A percentile compares a stretch with the other conserved stretches of the same genome.
Conservation (phyloP, 768 basidiomycete species). For the Tremella fuciformis region DNA sequence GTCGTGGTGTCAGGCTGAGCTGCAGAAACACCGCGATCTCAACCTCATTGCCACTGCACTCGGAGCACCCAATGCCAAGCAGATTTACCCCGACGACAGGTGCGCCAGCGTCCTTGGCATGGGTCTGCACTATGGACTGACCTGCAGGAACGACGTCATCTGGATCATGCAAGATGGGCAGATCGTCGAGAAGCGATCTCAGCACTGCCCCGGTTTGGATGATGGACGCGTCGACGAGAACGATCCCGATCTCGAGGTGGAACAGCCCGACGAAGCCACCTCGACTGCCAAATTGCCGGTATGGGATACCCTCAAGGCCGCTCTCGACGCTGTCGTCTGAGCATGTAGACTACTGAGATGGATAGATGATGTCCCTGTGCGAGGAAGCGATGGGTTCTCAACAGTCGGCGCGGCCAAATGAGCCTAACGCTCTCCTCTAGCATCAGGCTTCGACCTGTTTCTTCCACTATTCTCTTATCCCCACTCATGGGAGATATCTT, state of each 20-base stretch:
- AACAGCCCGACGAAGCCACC: conserved; percentile 4
- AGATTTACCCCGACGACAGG: conserved; percentile 28
- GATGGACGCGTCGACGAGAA: conserved; percentile 25
- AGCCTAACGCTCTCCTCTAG: too few species aligned
- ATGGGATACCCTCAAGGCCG: too few species aligned
- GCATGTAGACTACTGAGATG: too few species aligned
- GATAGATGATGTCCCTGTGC: too few species aligned
- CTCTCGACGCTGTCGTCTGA: too few species aligned
- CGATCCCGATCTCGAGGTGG: conserved; percentile 27
- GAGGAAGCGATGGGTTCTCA: too few species aligned
- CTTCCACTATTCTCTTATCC: too few species aligned
- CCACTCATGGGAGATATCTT: too few species aligned
- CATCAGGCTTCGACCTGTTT: too few species aligned
- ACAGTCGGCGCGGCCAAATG: too few species aligned
- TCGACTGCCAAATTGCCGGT: too few species aligned
- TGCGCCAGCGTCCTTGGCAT: neutral
- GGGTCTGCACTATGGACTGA: neutral
- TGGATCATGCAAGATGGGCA: conserved; percentile 29
- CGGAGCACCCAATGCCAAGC: conserved; percentile 24
- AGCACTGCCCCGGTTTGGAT: conserved; percentile 32
- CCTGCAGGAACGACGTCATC: conserved; percentile 29
- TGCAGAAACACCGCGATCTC: conserved; percentile 30
- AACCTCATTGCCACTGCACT: conserved; percentile 27
- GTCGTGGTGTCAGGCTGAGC: too few species aligned
- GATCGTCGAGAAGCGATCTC: conserved; percentile 28